Evolutionary conservation across 345 rosid species (phyloP), one percentile per base, ranked within the genome.

Genomic region (Kernera saxatilis): DNA sequence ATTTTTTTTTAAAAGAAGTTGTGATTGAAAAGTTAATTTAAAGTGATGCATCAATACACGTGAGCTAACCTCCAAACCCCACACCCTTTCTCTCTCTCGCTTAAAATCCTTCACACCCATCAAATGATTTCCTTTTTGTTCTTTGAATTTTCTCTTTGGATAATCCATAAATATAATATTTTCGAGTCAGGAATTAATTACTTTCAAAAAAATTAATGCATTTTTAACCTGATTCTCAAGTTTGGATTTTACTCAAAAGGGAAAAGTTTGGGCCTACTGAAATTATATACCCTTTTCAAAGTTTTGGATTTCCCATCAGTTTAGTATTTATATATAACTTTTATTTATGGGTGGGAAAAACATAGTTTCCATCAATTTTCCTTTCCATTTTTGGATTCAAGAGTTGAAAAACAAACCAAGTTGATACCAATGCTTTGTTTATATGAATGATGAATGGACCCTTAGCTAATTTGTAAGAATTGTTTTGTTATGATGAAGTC

Each of bases 1-100:
- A 26, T 5, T 11, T 1, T 17, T 12, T 2, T 12, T 27, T 12
- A 3, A 25, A 2, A n/a, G n/a, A n/a, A n/a, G n/a, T n/a, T n/a
- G n/a, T 46, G 52, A 51, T n/a, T 52, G 39, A 27, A 62, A 76
- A 54, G 71, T 73, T 71, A 37, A 43, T 73, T 71, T 54, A 73
- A 36, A 67, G 33, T 6, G 58, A 68, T 75, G 74, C 74, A 81
- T 84, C 81, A 64, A 74, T 81, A 79, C 92, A 92, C 96, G 96
- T 89, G 96, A 92, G 82, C 87, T 79, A 92, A 87, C 93, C 85
- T 85, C 92, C 79, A 80, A 49, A 56, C 65, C 55, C 84, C 83
- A 80, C 85, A 60, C 82, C 71, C 80, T 78, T 78, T 78, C 40
- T 75, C 85, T 75, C 77, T 62, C 77, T 63, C 75, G 56, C 84